Conservation (phyloP, 495 filamentous ascomycete species). For the Emericellopsis terricola region DNA sequence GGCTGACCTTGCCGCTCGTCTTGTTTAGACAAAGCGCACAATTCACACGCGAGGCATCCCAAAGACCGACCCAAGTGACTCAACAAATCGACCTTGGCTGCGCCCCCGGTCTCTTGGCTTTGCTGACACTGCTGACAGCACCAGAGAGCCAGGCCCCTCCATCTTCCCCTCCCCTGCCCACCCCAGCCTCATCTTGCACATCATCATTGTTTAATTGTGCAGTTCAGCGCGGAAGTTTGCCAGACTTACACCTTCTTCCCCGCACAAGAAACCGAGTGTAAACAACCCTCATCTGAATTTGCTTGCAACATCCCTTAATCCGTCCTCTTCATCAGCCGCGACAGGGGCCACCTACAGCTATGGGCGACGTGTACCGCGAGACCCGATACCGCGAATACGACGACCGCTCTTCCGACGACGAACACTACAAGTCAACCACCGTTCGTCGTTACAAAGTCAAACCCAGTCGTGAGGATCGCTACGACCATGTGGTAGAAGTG, state of each 20-base stretch:
- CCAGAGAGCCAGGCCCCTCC: too few relatives aligned
- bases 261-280: too few relatives aligned
- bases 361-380: slow-evolving; percentile 28
- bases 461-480: slow-evolving; percentile 18
- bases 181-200: too few relatives aligned
- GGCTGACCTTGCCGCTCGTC: too few relatives aligned
- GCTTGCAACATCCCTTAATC: neutral
- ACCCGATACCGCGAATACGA: slow-evolving; percentile 9
- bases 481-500: slow-evolving; percentile 29
- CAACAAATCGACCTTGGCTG: too few relatives aligned
- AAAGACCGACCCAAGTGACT: too few relatives aligned
- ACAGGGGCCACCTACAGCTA: slow-evolving; percentile 5
- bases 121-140: too few relatives aligned
- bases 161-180: too few relatives aligned
- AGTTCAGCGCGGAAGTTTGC: neutral
- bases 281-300: neutral
- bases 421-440: slow-evolving; percentile 27
- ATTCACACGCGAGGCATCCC: too few relatives aligned
- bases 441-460: slow-evolving; percentile 37
- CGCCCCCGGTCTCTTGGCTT: too few relatives aligned
- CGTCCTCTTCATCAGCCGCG: neutral
- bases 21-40: too few relatives aligned
- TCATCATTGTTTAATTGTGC: neutral
- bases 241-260: too few relatives aligned
- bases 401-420: slow-evolving; percentile 27